A percentile compares a stretch with the other conserved stretches of the same genome.
Evolutionary conservation across 768 basidiomycete species (phyloP).

Genomic region (Suillus hirtellus): DNA sequence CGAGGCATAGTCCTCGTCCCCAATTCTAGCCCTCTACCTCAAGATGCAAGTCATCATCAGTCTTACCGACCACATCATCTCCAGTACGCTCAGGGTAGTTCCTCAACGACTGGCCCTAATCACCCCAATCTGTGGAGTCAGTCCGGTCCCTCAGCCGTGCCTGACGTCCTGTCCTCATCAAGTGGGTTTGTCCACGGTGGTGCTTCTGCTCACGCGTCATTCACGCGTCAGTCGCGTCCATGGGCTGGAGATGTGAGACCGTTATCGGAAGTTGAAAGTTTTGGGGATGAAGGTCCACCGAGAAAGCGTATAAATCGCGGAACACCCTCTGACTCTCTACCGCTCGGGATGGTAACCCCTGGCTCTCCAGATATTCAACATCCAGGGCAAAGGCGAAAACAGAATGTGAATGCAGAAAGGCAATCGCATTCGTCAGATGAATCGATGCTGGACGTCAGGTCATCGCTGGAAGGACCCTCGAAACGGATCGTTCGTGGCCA

Average conservation of each 20-base stretch:
- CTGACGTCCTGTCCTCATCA: conserved; percentile 60
- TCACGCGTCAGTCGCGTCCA: conserved; percentile 40
- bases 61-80: conserved; percentile 41
- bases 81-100: conserved; percentile 43
- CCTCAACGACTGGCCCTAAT: conserved; percentile 39
- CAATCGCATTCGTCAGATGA: conserved; percentile 71
- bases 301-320: conserved; percentile 70
- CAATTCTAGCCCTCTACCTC: conserved; percentile 64
- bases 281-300: conserved; percentile 60
- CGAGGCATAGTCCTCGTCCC: conserved; percentile 69
- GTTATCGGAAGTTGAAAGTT: conserved; percentile 39
- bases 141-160: conserved; percentile 31
- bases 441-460: conserved; percentile 51
- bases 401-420: conserved; percentile 37
- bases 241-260: conserved; percentile 39
- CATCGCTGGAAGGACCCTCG: conserved; percentile 43
- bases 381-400: conserved; percentile 48
- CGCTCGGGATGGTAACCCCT: conserved; percentile 30
- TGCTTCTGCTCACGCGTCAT: conserved; percentile 50
- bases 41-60: conserved; percentile 40
- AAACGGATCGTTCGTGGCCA: conserved; percentile 56
- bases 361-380: conserved; percentile 62
- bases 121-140: conserved; percentile 40
- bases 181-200: conserved; percentile 55
- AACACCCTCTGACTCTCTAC: conserved; percentile 36